phyloP scores from a whole-genome alignment of 768 basidiomycete genomes.

The Cystofilobasidium capitatum region DNA sequence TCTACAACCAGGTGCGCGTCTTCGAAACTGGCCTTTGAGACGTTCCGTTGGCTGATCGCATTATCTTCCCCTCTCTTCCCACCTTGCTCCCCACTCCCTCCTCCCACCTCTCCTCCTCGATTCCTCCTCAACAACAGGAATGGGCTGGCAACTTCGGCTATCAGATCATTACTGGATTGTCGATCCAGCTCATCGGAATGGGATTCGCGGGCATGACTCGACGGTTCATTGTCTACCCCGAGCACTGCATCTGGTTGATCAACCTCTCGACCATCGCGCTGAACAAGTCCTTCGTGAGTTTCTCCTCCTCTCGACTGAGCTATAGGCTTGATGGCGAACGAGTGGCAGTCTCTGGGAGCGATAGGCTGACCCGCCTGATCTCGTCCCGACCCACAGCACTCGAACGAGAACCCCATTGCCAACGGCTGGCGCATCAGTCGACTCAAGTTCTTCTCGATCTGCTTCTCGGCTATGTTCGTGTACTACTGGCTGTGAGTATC shows the following conservation, averaged over 20 bases:
- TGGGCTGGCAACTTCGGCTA: slow-evolving; percentile 35
- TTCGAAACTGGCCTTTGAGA: too few species aligned
- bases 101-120: neutral
- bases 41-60: neutral
- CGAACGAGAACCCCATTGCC: slow-evolving; percentile 28
- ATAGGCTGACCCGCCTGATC: too few species aligned
- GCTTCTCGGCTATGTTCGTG: slow-evolving; percentile 29
- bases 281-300: slow-evolving; percentile 32
- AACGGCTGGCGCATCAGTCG: slow-evolving; percentile 33
- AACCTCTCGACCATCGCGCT: slow-evolving; percentile 36
- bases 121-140: slow-evolving; percentile 32
- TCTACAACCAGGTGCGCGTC: too few species aligned
- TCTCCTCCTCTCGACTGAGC: slow-evolving; percentile 20
- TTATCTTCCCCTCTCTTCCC: neutral
- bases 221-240: slow-evolving; percentile 32
- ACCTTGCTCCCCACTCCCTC: neutral
- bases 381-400: neutral
- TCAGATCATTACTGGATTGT: slow-evolving; percentile 24
- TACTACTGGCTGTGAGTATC: slow-evolving; percentile 28
- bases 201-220: slow-evolving; percentile 30
- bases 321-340: too few species aligned
- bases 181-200: slow-evolving; percentile 31
- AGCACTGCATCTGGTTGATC: slow-evolving; percentile 34
- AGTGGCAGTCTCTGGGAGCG: too few species aligned
- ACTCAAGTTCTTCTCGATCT: slow-evolving; percentile 26